Evolutionary conservation across 2,329 filamentous ascomycete species (phyloP).

Genomic region (Spiromastix sp.): DNA sequence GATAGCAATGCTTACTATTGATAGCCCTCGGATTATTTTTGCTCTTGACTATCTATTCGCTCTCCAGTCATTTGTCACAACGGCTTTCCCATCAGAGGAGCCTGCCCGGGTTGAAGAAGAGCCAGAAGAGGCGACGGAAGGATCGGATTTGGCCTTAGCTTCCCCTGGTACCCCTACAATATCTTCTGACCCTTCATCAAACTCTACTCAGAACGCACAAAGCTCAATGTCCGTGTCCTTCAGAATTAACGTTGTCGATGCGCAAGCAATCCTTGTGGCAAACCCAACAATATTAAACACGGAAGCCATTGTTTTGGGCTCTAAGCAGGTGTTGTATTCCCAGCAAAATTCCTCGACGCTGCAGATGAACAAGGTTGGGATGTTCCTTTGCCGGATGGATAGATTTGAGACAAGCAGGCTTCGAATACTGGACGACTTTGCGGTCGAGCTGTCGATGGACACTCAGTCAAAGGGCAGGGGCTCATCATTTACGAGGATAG

Average conservation of each 20-base stretch:
- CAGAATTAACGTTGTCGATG: constrained; percentile 87
- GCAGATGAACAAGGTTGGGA: constrained; percentile 86
- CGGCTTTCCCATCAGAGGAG: constrained; percentile 52
- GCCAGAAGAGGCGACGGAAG: constrained; percentile 20
- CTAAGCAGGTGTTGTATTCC: constrained; percentile 84
- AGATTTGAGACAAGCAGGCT: constrained; percentile 83
- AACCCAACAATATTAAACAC: constrained; percentile 84
- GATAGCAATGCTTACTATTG: constrained; percentile 85
- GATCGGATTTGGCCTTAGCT: constrained; percentile 8
- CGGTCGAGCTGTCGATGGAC: constrained; percentile 80
- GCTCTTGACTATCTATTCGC: constrained; percentile 93
- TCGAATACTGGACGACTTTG: constrained; percentile 94
- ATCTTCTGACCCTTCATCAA: not conserved
- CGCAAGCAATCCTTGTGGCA: constrained; percentile 90
- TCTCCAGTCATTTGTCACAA: constrained; percentile 69
- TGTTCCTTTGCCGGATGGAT: constrained; percentile 99
- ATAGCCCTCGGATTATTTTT: constrained; percentile 90
- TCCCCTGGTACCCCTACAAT: constrained; percentile 1
- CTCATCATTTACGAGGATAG: constrained; percentile 62
- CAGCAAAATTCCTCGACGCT: constrained; percentile 90
- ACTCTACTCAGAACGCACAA: constrained; percentile 18
- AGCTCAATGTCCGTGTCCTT: constrained; percentile 65
- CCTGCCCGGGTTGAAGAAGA: constrained; percentile 22
- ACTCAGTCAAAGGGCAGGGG: constrained; percentile 50
- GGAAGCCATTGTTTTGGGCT: constrained; percentile 89